Percentiles rank a stretch among this genome's conserved stretches.
Evolutionary conservation across 345 rosid species (phyloP).

Genomic region (Eutrema heterophyllum): DNA sequence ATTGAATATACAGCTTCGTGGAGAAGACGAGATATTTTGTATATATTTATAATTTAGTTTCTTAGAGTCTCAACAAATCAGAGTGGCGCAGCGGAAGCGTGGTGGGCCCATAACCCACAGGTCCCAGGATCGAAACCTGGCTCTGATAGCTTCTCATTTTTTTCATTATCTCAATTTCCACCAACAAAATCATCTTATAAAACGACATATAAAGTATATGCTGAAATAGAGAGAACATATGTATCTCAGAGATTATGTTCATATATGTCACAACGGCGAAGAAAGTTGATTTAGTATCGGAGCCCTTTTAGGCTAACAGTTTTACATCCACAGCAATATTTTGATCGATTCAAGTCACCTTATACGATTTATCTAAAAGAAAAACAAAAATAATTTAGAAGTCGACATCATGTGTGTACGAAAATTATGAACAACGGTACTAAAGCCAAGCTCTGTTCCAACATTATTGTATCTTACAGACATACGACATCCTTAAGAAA

Average conservation of each 20-base stretch:
- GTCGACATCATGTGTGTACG: background rate
- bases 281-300: background rate
- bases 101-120: slow-evolving; percentile 89
- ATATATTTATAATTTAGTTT: background rate
- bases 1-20: background rate
- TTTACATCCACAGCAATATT: background rate
- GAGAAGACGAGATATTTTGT: background rate
- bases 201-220: background rate
- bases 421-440: slow-evolving; percentile 16
- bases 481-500: background rate
- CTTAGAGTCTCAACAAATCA: background rate
- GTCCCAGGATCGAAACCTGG: slow-evolving; percentile 82
- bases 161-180: background rate
- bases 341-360: background rate
- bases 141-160: slow-evolving; percentile 19
- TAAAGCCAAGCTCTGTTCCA: slow-evolving; percentile 16
- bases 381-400: background rate
- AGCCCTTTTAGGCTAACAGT: background rate
- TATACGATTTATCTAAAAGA: background rate
- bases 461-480: background rate
- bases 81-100: slow-evolving; percentile 91
- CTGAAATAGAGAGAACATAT: background rate
- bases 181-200: background rate
- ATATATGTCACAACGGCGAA: background rate
- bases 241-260: background rate